Base-by-base conservation (phyloP, 2,329 filamentous ascomycete genomes). In the Aspergillus sp. region DNA sequence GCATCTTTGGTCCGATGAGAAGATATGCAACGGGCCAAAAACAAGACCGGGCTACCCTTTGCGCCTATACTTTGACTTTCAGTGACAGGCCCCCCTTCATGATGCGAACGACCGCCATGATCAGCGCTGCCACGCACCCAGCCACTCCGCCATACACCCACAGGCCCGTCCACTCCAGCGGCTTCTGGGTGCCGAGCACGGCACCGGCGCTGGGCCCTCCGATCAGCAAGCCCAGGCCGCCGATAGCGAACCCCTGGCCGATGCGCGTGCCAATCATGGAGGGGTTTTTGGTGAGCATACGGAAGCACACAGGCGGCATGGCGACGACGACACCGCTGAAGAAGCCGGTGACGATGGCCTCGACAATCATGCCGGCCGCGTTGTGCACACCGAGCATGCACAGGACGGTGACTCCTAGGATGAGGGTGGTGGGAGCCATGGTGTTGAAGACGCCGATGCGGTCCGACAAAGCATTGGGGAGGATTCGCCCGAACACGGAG, bases 391-490 rank as follows among this genome's bases (percentile, higher is more conserved):
- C 65, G 10, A 72, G 53, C 57, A 71, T 60, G 55, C 65, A 69
- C 33, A 73, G 57, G 13, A 73, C 60, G 14, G 69, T 40, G 33
- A 69, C 57, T 9, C 67, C 63, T 33, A 66, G 61, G 40, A 69
- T 52, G 33, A 66, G 33, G 4, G 61, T 55, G 26, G 64, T 61
- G 40, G 59, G 50, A 68, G 60, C 24, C 11, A 60, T 48, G 6
- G 72, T 64, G 47, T 83, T 81, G 0, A 83, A 57, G 0, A 75
- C 68, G 0, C 80, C 79, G 33, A 69, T 72, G 49, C 73, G 77
- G 55, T 84, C 79, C 0, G 76, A 78, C 6, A 83, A 55, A 0
- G 70, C 60, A 1, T 78, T 79, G 0, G 81, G 79, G 6, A 82
- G 65, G 13, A 80, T 73, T 1, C 79, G 74, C 0, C 80, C 81